Percentiles rank a stretch among this genome's conserved stretches.
These are phyloP conservation scores for Cynara cardunculus DNA, from an alignment of 129 eudicot genomes.

Conservation along the genomic window DNA sequence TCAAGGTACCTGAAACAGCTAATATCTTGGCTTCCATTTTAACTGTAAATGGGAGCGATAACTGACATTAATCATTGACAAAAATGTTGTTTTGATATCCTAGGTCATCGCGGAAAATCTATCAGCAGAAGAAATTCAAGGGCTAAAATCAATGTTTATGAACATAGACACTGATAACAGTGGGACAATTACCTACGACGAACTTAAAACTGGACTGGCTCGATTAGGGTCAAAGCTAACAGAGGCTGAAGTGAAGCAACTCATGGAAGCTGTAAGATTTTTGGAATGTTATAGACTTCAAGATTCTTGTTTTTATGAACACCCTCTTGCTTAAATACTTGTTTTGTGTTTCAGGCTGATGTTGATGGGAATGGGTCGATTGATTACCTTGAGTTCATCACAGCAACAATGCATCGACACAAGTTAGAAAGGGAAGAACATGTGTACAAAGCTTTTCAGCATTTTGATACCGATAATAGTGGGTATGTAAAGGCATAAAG, in stretches of 20 bases:
- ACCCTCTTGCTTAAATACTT: neutral
- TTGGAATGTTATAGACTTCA: neutral
- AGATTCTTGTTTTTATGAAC: neutral
- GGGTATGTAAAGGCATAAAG: slow-evolving; percentile 73
- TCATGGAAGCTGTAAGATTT: slow-evolving; percentile 89
- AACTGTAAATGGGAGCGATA: neutral
- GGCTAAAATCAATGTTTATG: slow-evolving; percentile 73
- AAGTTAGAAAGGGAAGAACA: slow-evolving; percentile 81
- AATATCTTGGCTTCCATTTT: neutral
- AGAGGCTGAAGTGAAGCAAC: slow-evolving; percentile 82
- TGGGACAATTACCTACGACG: slow-evolving; percentile 86
- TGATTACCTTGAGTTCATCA: slow-evolving; percentile 82
- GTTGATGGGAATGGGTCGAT: slow-evolving; percentile 93
- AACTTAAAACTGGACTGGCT: slow-evolving; percentile 81
- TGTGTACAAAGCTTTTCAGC: slow-evolving; percentile 76
- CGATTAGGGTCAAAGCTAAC: slow-evolving; percentile 88
- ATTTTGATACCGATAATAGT: slow-evolving; percentile 75
- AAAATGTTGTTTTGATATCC: neutral
- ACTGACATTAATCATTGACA: neutral
- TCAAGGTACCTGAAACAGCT: slow-evolving; percentile 45
- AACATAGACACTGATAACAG: slow-evolving; percentile 90
- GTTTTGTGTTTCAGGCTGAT: slow-evolving; percentile 53
- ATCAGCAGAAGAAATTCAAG: slow-evolving; percentile 84
- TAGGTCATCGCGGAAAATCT: slow-evolving; percentile 92
- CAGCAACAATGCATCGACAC: slow-evolving; percentile 96